Percentiles rank a stretch among this genome's conserved stretches.
phyloP scores from a whole-genome alignment of 106 monocot species.

The Dendrobium nobile region DNA sequence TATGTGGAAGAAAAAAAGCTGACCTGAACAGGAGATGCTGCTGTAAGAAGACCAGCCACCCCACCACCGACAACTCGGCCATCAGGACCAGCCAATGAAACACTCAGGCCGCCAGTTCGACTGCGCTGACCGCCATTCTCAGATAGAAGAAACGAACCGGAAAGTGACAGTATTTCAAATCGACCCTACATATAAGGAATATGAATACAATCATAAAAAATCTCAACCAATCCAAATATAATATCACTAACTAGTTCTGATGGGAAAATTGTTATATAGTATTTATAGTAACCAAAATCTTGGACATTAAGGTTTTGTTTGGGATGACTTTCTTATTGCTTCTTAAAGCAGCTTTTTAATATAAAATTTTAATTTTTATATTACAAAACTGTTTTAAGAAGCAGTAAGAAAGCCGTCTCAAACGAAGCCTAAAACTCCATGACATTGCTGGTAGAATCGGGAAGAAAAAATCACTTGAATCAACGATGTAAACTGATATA shows the following conservation, averaged over 20 bases:
- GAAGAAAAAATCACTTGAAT: neutral
- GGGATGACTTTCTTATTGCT: no score
- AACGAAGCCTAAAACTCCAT: neutral
- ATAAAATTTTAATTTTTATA: no score
- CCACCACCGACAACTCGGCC: conserved; percentile 93
- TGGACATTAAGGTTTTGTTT: neutral
- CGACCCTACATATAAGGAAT: conserved; percentile 50
- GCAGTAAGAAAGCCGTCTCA: no score
- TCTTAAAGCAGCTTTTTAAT: no score
- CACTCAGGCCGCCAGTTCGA: conserved; percentile 86
- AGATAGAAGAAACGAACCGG: conserved; percentile 83
- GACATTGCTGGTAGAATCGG: neutral
- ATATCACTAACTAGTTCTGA: neutral
- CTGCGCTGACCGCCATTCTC: conserved; percentile 86
- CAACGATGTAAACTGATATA: neutral
- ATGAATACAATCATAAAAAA: neutral
- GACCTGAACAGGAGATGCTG: conserved; percentile 96
- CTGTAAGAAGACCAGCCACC: conserved; percentile 83
- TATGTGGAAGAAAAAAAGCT: neutral
- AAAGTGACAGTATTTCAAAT: conserved; percentile 89
- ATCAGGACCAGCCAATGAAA: conserved; percentile 89
- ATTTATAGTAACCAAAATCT: neutral
- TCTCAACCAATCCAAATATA: neutral
- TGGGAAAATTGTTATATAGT: no score
- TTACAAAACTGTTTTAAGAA: no score